phyloP scores from a whole-genome alignment of 140 eudicot species.

The Erigeron philadelphicus region DNA sequence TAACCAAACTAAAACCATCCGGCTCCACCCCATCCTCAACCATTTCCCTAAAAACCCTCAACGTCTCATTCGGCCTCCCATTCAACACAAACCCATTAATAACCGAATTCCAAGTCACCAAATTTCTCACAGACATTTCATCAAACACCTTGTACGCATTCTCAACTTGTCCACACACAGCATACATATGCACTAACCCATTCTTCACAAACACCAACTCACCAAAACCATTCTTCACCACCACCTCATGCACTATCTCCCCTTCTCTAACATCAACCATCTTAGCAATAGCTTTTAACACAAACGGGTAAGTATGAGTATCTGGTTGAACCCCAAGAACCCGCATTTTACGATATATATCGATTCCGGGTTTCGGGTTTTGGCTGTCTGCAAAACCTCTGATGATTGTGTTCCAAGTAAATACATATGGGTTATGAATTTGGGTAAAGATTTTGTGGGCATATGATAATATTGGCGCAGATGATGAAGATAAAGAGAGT shows the following conservation, averaged over 20 bases:
- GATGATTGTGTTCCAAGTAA: slow-evolving; percentile 83
- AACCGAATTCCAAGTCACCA: slow-evolving; percentile 80
- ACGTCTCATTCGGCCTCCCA: slow-evolving; percentile 55
- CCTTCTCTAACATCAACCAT: slow-evolving; percentile 55
- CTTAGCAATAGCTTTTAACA: slow-evolving; percentile 66
- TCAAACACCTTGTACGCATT: slow-evolving; percentile 71
- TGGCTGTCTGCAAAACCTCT: slow-evolving; percentile 79
- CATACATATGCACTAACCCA: slow-evolving; percentile 67
- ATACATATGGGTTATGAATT: slow-evolving; percentile 51
- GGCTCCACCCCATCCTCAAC: slow-evolving; percentile 55
- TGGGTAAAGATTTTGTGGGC: slow-evolving; percentile 48
- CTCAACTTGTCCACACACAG: slow-evolving; percentile 53
- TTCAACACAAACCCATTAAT: slow-evolving; percentile 71
- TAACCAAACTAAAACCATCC: slow-evolving; percentile 83
- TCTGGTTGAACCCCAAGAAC: slow-evolving; percentile 46
- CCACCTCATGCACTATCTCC: slow-evolving; percentile 61
- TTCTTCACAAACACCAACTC: slow-evolving; percentile 65
- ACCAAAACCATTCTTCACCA: slow-evolving; percentile 49
- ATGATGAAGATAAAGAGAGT: slow-evolving; percentile 40
- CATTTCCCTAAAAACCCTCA: slow-evolving; percentile 57
- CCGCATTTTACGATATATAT: slow-evolving; percentile 42
- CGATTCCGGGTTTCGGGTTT: slow-evolving; percentile 54
- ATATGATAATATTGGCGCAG: slow-evolving; percentile 62
- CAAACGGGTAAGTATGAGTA: slow-evolving; percentile 79
- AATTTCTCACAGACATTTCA: slow-evolving; percentile 59